phyloP scores from a whole-genome alignment of 2,329 filamentous ascomycete genomes.

The Talaromyces albobiverticillius region DNA sequence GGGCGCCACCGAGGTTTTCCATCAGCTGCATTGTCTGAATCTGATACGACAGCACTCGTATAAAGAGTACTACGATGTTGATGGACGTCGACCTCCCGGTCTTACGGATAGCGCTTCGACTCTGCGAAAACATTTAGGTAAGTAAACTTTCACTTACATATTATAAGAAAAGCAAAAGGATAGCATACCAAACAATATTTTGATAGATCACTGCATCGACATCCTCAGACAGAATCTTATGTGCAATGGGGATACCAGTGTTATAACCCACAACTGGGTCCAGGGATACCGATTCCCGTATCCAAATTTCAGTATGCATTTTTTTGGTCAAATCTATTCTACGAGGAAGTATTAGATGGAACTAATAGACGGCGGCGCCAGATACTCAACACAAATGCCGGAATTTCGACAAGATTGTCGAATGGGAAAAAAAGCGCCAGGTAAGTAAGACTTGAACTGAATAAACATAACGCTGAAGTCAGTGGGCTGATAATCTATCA shows the following conservation, averaged over 20 bases:
- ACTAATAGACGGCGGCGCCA: background rate
- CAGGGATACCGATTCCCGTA: background rate
- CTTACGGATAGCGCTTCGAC: background rate
- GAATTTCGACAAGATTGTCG: conserved; percentile 1
- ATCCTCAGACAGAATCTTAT: background rate
- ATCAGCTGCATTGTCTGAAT: conserved; percentile 4
- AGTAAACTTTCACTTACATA: background rate
- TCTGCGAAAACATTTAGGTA: background rate
- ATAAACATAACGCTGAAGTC: background rate
- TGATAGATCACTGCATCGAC: conserved; percentile 3
- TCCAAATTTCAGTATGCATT: background rate
- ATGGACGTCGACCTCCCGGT: background rate
- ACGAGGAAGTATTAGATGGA: too few relatives aligned
- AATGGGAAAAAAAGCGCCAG: background rate
- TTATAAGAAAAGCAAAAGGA: too few relatives aligned
- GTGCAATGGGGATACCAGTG: conserved; percentile 2
- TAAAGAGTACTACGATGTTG: background rate
- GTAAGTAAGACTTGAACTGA: background rate
- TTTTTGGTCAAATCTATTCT: background rate
- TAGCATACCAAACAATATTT: too few relatives aligned
- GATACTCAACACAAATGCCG: background rate
- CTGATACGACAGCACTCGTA: background rate
- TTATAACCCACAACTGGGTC: background rate
- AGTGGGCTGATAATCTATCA: background rate
- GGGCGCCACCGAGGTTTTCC: background rate